Evolutionary conservation across 768 basidiomycete species (phyloP), one percentile per base, ranked within the genome.

Genomic region (Kwoniella europaea): DNA sequence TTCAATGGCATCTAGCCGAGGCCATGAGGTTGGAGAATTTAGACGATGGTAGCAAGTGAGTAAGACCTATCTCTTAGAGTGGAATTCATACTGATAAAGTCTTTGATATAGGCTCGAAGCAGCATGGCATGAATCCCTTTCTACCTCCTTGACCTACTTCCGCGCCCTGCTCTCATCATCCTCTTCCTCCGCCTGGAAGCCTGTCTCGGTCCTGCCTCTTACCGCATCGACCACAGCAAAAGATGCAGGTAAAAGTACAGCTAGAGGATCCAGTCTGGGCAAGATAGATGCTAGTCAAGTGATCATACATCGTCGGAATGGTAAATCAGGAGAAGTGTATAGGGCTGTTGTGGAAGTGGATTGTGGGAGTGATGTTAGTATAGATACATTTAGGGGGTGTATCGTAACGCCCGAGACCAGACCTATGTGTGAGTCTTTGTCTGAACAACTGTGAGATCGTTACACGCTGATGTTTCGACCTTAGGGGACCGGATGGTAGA

Each of bases 401-500:
- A 93, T 98, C 57, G 87, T 88, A 2, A 95, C 94, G 1, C 92
- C 94, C 0, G 94, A 98, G 83, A 86, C 95, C 24, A 86, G 93
- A 71, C 89, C 91, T 80, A 91, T 67, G 10, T 85, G 84, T 84
- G 60, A 75, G 84, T 77, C 16, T 13, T 1, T 0, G 6, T 1
- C 27, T 50, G 44, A 46, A 13, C 2, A 46, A 13, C 2, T 4
- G 16, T 27, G 6, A 13, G 22, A 41, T 15, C 18, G 41, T 9
- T 18, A 3, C 24, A 1, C 16, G 59, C 57, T 68, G 42, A 68
- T 41, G 29, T 2, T 22, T 35, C n/a, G 42, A 18, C 2, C 27
- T 7, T 20, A 81, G 79, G 94, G 95, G 96, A 98, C 82, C 92
- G 93, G 24, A 91, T 94, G 46, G 96, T 97, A 18, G 92, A 95